Evolutionary conservation across 2,329 filamentous ascomycete species (phyloP).

Genomic region (Cladosporium cucumerinum): DNA sequence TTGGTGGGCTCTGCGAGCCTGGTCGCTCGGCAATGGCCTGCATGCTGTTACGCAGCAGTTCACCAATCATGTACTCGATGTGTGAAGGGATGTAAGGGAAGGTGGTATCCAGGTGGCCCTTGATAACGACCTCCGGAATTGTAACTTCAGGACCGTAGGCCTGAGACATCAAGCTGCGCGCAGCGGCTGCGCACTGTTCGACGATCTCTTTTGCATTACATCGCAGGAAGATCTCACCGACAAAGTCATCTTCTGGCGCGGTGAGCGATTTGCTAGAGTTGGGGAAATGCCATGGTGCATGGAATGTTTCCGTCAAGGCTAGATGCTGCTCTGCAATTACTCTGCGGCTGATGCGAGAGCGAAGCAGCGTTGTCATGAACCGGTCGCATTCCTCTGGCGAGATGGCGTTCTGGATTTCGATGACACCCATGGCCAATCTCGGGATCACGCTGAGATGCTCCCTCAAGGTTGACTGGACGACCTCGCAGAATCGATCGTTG

Average conservation of each 20-base stretch:
- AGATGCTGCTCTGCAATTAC: constrained; percentile 98
- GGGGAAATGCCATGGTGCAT: constrained; percentile 84
- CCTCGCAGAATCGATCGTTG: constrained; percentile 80
- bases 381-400: constrained; percentile 76
- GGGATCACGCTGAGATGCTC: constrained; percentile 93
- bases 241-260: constrained; percentile 71
- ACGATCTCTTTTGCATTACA: constrained; percentile 90
- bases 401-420: constrained; percentile 84
- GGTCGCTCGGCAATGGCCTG: constrained; percentile 83
- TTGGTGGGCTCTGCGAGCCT: constrained; percentile 55
- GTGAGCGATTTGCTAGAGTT: constrained; percentile 63
- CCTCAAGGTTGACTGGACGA: constrained; percentile 73
- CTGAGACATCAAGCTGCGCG: constrained; percentile 68
- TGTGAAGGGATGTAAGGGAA: constrained; percentile 97
- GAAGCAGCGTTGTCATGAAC: constrained; percentile 91
- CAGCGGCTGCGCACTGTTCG: constrained; percentile 72
- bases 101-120: constrained; percentile 81
- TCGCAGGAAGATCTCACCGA: constrained; percentile 91
- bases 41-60: constrained; percentile 90
- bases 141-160: constrained; percentile 68
- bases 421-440: constrained; percentile 86
- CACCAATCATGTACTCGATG: constrained; percentile 94
- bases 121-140: constrained; percentile 77
- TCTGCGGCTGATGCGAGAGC: constrained; percentile 87
- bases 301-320: constrained; percentile 89